Conservation (phyloP, 805 yeast species). For the Ogataea ramenticola region DNA sequence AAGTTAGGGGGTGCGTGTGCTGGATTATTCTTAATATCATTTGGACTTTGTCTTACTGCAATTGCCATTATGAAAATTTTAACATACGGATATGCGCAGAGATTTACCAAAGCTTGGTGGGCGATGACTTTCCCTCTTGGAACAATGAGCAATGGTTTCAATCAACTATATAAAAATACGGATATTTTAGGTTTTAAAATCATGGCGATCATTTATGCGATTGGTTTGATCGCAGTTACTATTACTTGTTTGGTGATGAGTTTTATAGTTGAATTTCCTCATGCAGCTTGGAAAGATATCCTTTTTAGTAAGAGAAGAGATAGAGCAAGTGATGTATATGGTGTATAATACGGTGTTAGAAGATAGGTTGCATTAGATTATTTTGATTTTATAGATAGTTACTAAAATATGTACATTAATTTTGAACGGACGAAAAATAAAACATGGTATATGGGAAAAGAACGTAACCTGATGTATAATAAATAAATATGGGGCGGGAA, state of each 20-base stretch:
- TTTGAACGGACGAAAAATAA: too few species aligned
- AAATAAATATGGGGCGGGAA: too few species aligned
- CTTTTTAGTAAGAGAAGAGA: background rate
- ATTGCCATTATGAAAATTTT: constrained; percentile 31
- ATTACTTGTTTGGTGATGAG: constrained; percentile 33
- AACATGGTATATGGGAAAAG: background rate
- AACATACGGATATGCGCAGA: constrained; percentile 23
- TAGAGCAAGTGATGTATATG: background rate
- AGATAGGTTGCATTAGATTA: too few species aligned
- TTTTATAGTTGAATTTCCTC: constrained; percentile 24
- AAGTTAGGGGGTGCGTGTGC: background rate
- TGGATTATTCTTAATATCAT: constrained; percentile 22
- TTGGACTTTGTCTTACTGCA: constrained; percentile 32
- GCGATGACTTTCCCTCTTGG: constrained; percentile 88
- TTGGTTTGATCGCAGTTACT: constrained; percentile 39
- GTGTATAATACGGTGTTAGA: background rate
- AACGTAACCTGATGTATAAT: too few species aligned
- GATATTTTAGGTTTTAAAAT: constrained; percentile 54
- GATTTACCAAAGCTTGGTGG: constrained; percentile 61
- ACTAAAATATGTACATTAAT: background rate
- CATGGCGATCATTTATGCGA: constrained; percentile 54
- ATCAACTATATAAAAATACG: constrained; percentile 41
- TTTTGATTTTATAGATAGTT: background rate
- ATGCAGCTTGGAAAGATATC: background rate
- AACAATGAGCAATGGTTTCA: constrained; percentile 60